These are phyloP conservation scores for Exophiala mesophila DNA, from an alignment of 2,329 filamentous ascomycete genomes.

Conservation along the genomic window DNA sequence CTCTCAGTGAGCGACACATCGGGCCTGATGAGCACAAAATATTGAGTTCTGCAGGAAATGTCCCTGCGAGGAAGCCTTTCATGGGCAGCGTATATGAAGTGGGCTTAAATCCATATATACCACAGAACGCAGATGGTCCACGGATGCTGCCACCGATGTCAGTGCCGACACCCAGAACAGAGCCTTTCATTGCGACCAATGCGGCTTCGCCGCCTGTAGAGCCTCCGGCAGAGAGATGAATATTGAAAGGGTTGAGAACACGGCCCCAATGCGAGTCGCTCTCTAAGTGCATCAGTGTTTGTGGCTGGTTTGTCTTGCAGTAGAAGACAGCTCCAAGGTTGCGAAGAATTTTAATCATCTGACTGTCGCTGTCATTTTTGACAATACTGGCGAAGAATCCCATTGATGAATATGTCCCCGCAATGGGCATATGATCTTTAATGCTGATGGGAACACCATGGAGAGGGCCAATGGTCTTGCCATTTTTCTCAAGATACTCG, in stretches of 20 bases:
- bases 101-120: slow-evolving; percentile 37
- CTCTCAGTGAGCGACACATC: slow-evolving; percentile 49
- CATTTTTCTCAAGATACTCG: slow-evolving; percentile 35
- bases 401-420: slow-evolving; percentile 14
- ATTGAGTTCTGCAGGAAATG: slow-evolving; percentile 20
- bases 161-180: slow-evolving; percentile 50
- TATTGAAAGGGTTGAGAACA: slow-evolving; percentile 52
- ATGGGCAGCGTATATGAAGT: slow-evolving; percentile 38
- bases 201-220: slow-evolving; percentile 55
- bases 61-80: background rate
- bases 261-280: slow-evolving; percentile 29
- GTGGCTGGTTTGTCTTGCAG: slow-evolving; percentile 30
- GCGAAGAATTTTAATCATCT: slow-evolving; percentile 23
- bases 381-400: slow-evolving; percentile 14
- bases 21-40: slow-evolving; percentile 51
- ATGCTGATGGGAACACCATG: slow-evolving; percentile 57
- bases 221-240: slow-evolving; percentile 47
- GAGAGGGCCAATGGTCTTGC: slow-evolving; percentile 50
- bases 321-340: slow-evolving; percentile 31
- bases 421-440: slow-evolving; percentile 43
- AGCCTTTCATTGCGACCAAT: slow-evolving; percentile 48
- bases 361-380: slow-evolving; percentile 14
- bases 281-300: slow-evolving; percentile 30
- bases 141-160: slow-evolving; percentile 45
- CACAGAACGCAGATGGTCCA: slow-evolving; percentile 36